These are phyloP conservation scores for Imleria badia DNA, from an alignment of 768 basidiomycete species.

Conservation along the genomic window DNA sequence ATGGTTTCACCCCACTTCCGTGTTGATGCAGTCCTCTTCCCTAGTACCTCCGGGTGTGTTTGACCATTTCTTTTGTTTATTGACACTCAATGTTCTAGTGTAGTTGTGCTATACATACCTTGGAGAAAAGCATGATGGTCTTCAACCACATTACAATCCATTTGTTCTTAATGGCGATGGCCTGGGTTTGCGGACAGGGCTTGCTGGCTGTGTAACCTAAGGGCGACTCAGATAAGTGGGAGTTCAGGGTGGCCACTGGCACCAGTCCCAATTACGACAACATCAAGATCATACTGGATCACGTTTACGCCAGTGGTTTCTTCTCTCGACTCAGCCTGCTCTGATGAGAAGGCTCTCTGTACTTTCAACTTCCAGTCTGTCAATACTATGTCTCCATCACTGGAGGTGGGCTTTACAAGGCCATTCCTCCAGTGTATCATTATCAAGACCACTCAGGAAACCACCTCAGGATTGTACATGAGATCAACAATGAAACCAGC, in stretches of 20 bases:
- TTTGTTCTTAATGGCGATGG: conserved; percentile 24
- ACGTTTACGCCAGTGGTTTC: conserved; percentile 29
- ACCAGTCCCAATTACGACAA: conserved; percentile 23
- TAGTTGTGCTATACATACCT: conserved; percentile 29
- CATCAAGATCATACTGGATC: conserved; percentile 26
- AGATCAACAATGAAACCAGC: conserved; percentile 27
- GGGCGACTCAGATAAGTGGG: conserved; percentile 30
- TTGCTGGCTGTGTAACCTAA: conserved; percentile 27
- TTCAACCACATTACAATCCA: conserved; percentile 27
- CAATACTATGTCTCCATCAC: conserved; percentile 14
- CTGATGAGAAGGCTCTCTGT: conserved; percentile 21
- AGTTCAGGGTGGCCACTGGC: conserved; percentile 31
- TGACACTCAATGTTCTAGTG: background rate
- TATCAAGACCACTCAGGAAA: conserved; percentile 26
- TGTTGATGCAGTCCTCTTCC: conserved; percentile 45
- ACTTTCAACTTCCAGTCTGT: conserved; percentile 22
- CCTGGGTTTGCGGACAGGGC: conserved; percentile 16
- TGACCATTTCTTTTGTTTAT: conserved; percentile 7
- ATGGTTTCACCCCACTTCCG: conserved; percentile 36
- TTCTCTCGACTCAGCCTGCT: conserved; percentile 28
- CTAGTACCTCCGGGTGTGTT: conserved; percentile 44
- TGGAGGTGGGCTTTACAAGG: conserved; percentile 18
- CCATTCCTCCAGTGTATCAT: conserved; percentile 19
- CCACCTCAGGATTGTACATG: conserved; percentile 29
- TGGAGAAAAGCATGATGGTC: conserved; percentile 35